phyloP scores from a whole-genome alignment of 164 flowering plant species.

The Houttuynia cordata region DNA sequence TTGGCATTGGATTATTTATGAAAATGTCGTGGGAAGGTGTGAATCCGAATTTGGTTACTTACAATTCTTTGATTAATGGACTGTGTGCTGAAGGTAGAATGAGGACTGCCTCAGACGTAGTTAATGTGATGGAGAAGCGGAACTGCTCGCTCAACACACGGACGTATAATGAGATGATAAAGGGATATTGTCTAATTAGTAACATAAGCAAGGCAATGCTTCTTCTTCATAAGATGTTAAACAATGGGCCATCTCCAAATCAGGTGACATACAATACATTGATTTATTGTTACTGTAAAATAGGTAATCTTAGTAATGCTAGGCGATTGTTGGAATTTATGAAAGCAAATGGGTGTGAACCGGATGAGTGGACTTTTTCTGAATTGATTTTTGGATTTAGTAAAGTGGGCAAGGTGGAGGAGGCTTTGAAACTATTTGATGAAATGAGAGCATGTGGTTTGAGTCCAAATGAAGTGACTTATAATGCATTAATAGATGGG shows the following conservation, averaged over 20 bases:
- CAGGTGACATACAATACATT: conserved; percentile 59
- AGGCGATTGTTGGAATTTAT: conserved; percentile 50
- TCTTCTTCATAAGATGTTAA: conserved; percentile 47
- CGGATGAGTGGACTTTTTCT: conserved; percentile 65
- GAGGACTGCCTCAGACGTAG: conserved; percentile 33
- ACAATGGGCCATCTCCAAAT: conserved; percentile 56
- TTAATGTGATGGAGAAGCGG: conserved; percentile 39
- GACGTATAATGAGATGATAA: conserved; percentile 58
- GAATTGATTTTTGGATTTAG: conserved; percentile 66
- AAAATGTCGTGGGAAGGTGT: conserved; percentile 46
- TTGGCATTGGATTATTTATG: conserved; percentile 60
- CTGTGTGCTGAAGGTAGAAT: conserved; percentile 33
- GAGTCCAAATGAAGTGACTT: conserved; percentile 38
- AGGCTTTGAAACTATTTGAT: conserved; percentile 28
- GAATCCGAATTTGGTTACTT: conserved; percentile 52
- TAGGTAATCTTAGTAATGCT: conserved; percentile 47
- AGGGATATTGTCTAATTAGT: conserved; percentile 34
- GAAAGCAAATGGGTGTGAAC: conserved; percentile 51
- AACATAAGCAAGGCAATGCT: conserved; percentile 49
- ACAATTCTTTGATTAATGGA: conserved; percentile 54
- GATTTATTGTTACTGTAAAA: conserved; percentile 42
- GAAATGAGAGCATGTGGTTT: conserved; percentile 46
- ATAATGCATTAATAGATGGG: conserved; percentile 65
- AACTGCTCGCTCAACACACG: conserved; percentile 24
- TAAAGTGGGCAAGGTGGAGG: conserved; percentile 39